Evolutionary conservation across 805 yeast species (phyloP).

Genomic region (Phaffomyces antillensis): DNA sequence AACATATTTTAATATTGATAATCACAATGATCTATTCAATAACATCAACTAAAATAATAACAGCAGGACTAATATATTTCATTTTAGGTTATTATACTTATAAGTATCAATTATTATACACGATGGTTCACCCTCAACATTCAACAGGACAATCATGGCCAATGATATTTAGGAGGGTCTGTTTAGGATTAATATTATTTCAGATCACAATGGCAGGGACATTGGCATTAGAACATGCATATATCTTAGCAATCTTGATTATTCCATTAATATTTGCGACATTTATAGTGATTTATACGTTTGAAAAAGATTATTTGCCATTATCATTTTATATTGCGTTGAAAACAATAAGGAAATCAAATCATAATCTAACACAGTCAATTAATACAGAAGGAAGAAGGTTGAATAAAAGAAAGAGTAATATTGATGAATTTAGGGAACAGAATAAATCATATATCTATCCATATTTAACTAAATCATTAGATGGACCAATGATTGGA

Average conservation of each 20-base stretch:
- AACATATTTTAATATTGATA: conserved; percentile 78
- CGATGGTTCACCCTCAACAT: conserved; percentile 93
- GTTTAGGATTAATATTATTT: conserved; percentile 72
- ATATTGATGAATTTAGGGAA: conserved; percentile 23
- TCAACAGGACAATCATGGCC: conserved; percentile 98
- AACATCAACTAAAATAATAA: conserved; percentile 79
- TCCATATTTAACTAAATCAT: conserved; percentile 59
- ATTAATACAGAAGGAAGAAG: neutral
- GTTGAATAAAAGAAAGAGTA: conserved; percentile 17
- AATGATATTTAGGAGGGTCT: conserved; percentile 72
- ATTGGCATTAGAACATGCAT: conserved; percentile 68
- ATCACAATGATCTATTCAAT: conserved; percentile 85
- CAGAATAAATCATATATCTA: conserved; percentile 56
- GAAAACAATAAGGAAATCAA: conserved; percentile 45
- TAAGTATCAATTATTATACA: conserved; percentile 83
- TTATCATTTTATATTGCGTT: conserved; percentile 81
- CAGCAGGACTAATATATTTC: conserved; percentile 82
- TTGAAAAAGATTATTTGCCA: conserved; percentile 77
- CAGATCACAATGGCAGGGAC: conserved; percentile 94
- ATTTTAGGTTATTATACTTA: conserved; percentile 80
- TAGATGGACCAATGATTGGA: conserved; percentile 82
- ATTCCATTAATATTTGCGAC: conserved; percentile 73
- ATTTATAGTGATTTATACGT: conserved; percentile 62
- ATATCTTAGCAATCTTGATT: conserved; percentile 60
- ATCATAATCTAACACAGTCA: neutral